Conservation (phyloP, 2,329 filamentous ascomycete species). For the Ceratocystiopsis minuta region DNA sequence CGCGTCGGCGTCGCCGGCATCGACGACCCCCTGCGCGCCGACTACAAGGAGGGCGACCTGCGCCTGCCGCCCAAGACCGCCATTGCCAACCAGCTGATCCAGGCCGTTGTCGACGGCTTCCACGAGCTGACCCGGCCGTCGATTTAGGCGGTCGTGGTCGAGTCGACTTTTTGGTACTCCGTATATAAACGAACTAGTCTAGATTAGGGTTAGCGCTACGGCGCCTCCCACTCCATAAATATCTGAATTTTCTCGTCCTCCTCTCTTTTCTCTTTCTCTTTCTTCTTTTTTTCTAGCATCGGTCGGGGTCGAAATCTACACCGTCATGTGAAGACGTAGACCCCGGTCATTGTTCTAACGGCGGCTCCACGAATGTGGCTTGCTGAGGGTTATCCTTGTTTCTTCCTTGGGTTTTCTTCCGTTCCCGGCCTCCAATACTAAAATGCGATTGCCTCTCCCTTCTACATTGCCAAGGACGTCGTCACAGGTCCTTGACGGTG, state of each 20-base stretch:
- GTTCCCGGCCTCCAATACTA: constrained; percentile 34
- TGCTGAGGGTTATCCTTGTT: constrained; percentile 30
- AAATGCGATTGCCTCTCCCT: constrained; percentile 25
- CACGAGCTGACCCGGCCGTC: constrained; percentile 32
- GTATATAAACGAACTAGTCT: too few relatives aligned
- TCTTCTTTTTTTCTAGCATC: constrained; percentile 20
- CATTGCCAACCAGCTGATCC: constrained; percentile 80
- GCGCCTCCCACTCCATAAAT: neutral
- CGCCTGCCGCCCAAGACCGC: constrained; percentile 71
- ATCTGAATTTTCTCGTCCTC: neutral
- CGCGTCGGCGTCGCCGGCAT: constrained; percentile 46
- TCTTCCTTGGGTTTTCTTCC: constrained; percentile 32
- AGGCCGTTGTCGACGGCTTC: constrained; percentile 62
- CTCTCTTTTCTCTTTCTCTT: constrained; percentile 13
- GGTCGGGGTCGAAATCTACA: constrained; percentile 19
- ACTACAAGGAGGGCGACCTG: constrained; percentile 59
- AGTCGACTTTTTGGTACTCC: too few relatives aligned
- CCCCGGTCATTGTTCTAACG: constrained; percentile 15
- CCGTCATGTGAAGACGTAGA: constrained; percentile 32
- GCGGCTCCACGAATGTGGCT: constrained; percentile 35
- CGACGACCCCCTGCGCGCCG: constrained; percentile 43
- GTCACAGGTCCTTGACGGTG: constrained; percentile 30
- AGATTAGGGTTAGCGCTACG: too few relatives aligned
- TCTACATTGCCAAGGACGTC: constrained; percentile 26
- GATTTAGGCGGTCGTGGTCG: constrained; percentile 18